Conservation (phyloP, 208 protist genomes). For the Acanthamoeba rhysodes region DNA sequence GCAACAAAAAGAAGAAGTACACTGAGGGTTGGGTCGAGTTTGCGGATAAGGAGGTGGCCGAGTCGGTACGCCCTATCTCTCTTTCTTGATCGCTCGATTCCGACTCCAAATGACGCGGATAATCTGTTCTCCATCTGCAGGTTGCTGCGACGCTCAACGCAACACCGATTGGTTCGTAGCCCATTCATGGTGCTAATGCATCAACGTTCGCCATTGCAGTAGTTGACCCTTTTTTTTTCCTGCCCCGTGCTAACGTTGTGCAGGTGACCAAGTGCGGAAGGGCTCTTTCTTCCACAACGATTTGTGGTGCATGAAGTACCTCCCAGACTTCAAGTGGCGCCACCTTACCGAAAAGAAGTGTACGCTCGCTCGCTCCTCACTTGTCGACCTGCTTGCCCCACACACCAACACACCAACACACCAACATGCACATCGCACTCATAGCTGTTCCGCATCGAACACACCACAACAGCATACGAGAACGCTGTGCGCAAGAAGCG, state of each 20-base stretch:
- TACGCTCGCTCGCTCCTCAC: neutral
- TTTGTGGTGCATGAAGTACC: constrained; percentile 91
- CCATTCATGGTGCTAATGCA: neutral
- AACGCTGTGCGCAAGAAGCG: constrained; percentile 81
- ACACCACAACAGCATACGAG: constrained; percentile 77
- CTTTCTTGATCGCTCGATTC: neutral
- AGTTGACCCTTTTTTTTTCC: neutral
- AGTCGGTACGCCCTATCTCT: constrained; percentile 70
- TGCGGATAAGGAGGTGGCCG: constrained; percentile 86
- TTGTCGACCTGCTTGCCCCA: neutral
- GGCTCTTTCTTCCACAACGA: constrained; percentile 85
- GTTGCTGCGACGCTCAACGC: constrained; percentile 17
- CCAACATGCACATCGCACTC: neutral
- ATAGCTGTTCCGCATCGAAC: neutral
- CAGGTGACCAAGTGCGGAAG: constrained; percentile 84
- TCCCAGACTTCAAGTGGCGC: constrained; percentile 90
- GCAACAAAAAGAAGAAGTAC: constrained; percentile 88
- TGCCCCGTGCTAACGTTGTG: constrained; percentile 57
- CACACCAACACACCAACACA: neutral
- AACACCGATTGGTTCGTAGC: neutral
- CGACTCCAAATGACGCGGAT: neutral
- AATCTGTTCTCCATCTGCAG: neutral
- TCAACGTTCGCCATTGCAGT: too few relatives aligned
- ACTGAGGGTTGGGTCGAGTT: constrained; percentile 92
- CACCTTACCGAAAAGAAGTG: constrained; percentile 88